Evolutionary conservation across 306 rosid species (phyloP).

Genomic region (Lathyrus oleraceus): DNA sequence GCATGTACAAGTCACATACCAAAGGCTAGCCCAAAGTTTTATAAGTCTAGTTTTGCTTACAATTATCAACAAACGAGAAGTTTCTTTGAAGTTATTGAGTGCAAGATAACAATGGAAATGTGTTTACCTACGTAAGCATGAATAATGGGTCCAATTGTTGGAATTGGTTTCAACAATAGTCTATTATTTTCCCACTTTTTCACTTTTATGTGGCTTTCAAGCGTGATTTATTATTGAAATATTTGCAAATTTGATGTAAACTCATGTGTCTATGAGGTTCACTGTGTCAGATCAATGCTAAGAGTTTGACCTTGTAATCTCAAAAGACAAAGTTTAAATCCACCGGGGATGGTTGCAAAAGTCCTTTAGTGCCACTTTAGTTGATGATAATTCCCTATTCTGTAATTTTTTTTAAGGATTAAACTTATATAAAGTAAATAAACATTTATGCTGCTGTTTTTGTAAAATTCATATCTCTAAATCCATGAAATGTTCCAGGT

Average conservation of each 20-base stretch:
- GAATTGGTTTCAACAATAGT: conserved; percentile 3
- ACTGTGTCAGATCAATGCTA: neutral
- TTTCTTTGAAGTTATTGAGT: conserved; percentile 1
- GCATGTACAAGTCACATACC: conserved; percentile 3
- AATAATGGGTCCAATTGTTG: conserved; percentile 20
- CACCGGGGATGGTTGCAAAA: neutral
- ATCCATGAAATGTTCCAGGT: conserved; percentile 64
- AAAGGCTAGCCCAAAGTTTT: neutral
- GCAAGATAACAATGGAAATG: conserved; percentile 12
- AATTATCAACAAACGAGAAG: neutral
- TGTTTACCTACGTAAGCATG: conserved; percentile 23
- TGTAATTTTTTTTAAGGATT: neutral
- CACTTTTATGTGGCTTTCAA: conserved; percentile 31
- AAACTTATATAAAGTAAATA: conserved; percentile 10
- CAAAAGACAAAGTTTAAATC: neutral
- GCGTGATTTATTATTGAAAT: neutral
- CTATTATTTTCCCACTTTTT: neutral
- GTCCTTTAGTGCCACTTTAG: neutral
- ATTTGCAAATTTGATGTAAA: conserved; percentile 25
- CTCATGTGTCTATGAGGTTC: neutral
- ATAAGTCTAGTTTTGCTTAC: conserved; percentile 10
- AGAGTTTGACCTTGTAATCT: neutral
- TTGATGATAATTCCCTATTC: neutral
- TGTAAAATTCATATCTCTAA: conserved; percentile 42
- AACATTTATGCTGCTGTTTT: conserved; percentile 23